phyloP scores from a whole-genome alignment of 1,284 basidiomycete species.

The Ganoderma sinense region DNA sequence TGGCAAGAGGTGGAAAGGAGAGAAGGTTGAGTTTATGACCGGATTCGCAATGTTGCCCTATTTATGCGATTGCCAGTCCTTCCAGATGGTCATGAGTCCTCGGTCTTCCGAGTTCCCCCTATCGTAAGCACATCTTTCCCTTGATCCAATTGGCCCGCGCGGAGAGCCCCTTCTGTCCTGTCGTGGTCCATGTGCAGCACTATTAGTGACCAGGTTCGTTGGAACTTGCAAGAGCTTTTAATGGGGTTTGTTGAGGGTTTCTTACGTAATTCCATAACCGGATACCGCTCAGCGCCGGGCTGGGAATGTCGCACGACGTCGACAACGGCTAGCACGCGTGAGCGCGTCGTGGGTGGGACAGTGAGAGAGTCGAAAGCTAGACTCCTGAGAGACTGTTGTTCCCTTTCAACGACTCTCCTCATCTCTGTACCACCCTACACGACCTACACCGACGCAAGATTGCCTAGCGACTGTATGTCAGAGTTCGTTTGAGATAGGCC shows the following conservation, averaged over 20 bases:
- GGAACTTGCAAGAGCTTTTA: too few species aligned
- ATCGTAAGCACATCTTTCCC: background rate
- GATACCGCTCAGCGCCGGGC: background rate
- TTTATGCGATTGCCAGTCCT: slow-evolving; percentile 3
- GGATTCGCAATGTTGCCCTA: background rate
- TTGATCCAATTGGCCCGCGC: background rate
- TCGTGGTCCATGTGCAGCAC: background rate
- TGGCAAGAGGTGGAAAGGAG: background rate
- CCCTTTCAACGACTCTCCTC: background rate
- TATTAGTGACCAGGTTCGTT: background rate
- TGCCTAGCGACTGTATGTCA: background rate
- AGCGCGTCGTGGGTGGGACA: background rate
- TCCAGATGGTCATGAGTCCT: slow-evolving; percentile 12
- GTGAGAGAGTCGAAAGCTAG: background rate
- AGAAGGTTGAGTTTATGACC: background rate
- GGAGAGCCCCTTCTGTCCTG: background rate
- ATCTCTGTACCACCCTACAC: background rate
- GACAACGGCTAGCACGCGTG: background rate
- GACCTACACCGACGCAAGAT: background rate
- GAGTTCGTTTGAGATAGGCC: background rate
- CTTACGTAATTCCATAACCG: background rate
- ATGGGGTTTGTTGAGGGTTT: too few species aligned
- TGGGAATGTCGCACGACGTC: background rate
- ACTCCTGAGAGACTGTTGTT: background rate
- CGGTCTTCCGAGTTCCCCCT: background rate